phyloP scores from a whole-genome alignment of 2,329 filamentous ascomycete species.

The Talaromyces sp. region DNA sequence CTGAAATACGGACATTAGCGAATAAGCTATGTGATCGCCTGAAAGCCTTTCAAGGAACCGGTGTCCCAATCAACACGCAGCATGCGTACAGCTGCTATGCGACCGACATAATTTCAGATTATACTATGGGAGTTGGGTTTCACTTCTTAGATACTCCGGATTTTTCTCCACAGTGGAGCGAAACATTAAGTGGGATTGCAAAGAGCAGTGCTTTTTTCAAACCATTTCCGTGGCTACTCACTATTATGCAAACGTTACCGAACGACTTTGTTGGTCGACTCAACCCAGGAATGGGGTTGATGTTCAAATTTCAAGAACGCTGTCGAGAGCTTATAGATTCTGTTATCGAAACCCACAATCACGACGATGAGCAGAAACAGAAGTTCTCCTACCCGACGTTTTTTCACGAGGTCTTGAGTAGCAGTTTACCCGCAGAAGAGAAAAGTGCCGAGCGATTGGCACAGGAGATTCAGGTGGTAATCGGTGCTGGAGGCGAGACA shows the following conservation, averaged over 20 bases:
- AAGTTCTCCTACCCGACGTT: constrained; percentile 16
- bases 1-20: constrained; percentile 18
- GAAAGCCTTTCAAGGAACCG: constrained; percentile 13
- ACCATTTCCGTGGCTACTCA: constrained; percentile 24
- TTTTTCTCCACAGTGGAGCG: constrained; percentile 26
- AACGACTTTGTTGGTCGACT: constrained; percentile 23
- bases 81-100: constrained; percentile 37
- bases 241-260: constrained; percentile 22
- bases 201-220: constrained; percentile 18
- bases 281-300: constrained; percentile 18
- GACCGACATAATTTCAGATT: constrained; percentile 44
- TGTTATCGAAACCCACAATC: constrained; percentile 11
- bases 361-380: neutral
- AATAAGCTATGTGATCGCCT: constrained; percentile 22
- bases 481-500: constrained; percentile 28
- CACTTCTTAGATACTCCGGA: constrained; percentile 27
- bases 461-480: constrained; percentile 26
- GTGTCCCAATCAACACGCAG: constrained; percentile 18
- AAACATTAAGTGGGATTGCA: constrained; percentile 21
- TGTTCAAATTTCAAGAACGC: constrained; percentile 17
- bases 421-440: constrained; percentile 24
- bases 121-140: constrained; percentile 28
- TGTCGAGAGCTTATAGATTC: constrained; percentile 12
- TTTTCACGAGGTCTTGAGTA: constrained; percentile 27
- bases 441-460: constrained; percentile 28